Percentiles rank a stretch among this genome's conserved stretches.
Evolutionary conservation across 345 rosid species (phyloP).

Genomic region (Cardamine chenopodiifolia): DNA sequence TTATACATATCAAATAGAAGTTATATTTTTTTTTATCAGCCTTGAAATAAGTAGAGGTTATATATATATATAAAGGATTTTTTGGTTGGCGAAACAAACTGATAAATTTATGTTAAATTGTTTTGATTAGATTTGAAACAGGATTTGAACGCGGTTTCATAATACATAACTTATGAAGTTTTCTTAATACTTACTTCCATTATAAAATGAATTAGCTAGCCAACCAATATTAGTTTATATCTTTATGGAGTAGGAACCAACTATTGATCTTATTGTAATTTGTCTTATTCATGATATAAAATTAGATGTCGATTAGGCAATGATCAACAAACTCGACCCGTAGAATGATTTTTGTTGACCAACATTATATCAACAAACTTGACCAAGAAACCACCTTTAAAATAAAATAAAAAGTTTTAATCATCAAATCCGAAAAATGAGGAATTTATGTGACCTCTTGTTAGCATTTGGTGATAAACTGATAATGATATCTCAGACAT

Average conservation of each 20-base stretch:
- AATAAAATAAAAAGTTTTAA: not conserved
- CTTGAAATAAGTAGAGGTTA: not conserved
- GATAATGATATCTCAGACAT: not conserved
- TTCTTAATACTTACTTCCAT: not conserved
- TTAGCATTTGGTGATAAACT: no score
- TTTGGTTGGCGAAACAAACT: not conserved
- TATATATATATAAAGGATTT: not conserved
- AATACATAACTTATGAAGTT: not conserved
- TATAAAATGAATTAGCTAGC: not conserved
- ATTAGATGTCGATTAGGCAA: not conserved
- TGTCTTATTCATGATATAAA: not conserved
- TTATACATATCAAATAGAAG: not conserved
- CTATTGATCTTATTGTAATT: slow-evolving; percentile 1
- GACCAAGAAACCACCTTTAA: not conserved
- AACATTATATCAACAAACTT: not conserved
- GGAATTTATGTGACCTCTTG: not conserved
- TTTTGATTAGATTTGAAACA: not conserved
- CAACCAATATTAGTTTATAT: not conserved
- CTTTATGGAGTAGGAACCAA: slow-evolving; percentile 16
- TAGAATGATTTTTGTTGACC: not conserved
- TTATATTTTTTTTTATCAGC: not conserved
- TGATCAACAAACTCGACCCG: not conserved
- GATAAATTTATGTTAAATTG: not conserved
- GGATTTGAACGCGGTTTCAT: slow-evolving; percentile 20
- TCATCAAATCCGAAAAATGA: not conserved